phyloP scores from a whole-genome alignment of 2,329 filamentous ascomycete genomes.

The Gaeumannomyces sp. region DNA sequence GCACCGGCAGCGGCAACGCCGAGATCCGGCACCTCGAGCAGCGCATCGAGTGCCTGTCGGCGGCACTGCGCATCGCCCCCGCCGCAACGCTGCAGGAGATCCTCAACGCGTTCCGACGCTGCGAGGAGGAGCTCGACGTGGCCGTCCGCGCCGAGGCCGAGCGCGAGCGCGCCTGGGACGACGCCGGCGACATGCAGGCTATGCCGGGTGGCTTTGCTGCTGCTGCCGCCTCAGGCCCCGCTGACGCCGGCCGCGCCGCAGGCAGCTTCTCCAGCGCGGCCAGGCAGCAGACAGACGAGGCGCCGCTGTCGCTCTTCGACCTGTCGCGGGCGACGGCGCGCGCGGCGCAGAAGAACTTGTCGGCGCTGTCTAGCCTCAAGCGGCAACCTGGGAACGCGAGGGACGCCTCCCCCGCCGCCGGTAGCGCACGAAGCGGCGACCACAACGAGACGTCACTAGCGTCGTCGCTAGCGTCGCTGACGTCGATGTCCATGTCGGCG shows the following conservation, averaged over 20 bases:
- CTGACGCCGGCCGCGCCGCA: constrained; percentile 19
- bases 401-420: constrained; percentile 1
- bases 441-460: constrained; percentile 6
- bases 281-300: constrained; percentile 39
- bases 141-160: constrained; percentile 61
- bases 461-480: constrained; percentile 1
- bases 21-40: constrained; percentile 71
- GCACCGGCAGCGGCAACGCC: constrained; percentile 52
- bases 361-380: constrained; percentile 47
- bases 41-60: constrained; percentile 71
- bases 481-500: background rate
- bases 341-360: constrained; percentile 52
- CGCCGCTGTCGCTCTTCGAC: constrained; percentile 60
- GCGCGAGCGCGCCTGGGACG: constrained; percentile 65
- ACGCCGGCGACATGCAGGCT: constrained; percentile 51
- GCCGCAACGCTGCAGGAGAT: constrained; percentile 65
- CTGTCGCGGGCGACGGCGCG: constrained; percentile 55
- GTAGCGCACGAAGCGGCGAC: constrained; percentile 10
- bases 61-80: constrained; percentile 69
- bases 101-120: constrained; percentile 66
- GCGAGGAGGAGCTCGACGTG: constrained; percentile 68
- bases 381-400: constrained; percentile 2
- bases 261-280: constrained; percentile 21
- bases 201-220: constrained; percentile 35
- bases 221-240: constrained; percentile 12